Evolutionary conservation across 345 rosid species (phyloP).

Genomic region (Cardiospermum halicacabum): DNA sequence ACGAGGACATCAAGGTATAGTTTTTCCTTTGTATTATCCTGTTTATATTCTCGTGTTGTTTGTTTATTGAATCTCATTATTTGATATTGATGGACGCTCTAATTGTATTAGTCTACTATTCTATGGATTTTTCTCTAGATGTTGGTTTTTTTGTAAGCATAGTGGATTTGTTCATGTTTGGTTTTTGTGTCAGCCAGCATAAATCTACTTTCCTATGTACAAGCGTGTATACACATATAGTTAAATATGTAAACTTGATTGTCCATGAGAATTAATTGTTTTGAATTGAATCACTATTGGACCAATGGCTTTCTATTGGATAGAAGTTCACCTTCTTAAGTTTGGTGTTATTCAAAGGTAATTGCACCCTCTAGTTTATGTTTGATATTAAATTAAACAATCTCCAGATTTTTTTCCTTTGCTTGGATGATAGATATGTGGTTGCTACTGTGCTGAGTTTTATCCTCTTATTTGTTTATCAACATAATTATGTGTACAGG

Average conservation of each 20-base stretch:
- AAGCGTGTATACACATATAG: no score
- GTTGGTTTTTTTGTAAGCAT: no score
- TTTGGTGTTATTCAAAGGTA: not conserved
- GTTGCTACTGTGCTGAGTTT: not conserved
- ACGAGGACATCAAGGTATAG: conserved; percentile 85
- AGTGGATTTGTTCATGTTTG: no score
- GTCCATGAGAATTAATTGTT: no score
- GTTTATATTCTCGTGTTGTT: not conserved
- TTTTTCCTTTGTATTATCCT: not conserved
- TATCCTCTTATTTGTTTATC: not conserved
- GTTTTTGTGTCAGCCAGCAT: no score
- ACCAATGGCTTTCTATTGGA: not conserved
- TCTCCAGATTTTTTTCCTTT: not conserved
- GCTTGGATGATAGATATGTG: not conserved
- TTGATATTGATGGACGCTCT: not conserved
- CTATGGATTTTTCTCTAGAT: no score
- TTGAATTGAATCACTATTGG: no score
- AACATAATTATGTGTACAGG: conserved; percentile 34
- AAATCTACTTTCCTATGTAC: no score
- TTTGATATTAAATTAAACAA: not conserved
- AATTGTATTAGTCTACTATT: no score
- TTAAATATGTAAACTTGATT: no score
- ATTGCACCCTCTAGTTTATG: not conserved
- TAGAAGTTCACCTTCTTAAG: not conserved
- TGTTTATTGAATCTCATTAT: not conserved